phyloP scores from a whole-genome alignment of 352 stramenopile species.

The Phytophthora constricta region DNA sequence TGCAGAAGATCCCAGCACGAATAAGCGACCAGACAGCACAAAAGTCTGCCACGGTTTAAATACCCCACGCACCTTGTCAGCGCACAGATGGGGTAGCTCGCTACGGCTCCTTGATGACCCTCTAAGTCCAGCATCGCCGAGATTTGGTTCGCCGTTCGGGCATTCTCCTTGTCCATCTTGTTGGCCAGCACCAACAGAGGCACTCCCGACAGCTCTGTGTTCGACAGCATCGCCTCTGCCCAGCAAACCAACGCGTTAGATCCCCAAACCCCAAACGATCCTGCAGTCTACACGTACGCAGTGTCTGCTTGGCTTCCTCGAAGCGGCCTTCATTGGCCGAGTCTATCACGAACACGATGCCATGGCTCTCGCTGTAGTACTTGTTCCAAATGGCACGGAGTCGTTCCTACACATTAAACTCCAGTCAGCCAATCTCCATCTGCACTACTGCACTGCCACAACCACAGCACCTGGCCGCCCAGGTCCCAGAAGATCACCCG shows the following conservation, averaged over 20 bases:
- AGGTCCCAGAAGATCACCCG: conserved; percentile 94
- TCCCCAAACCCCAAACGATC: not conserved
- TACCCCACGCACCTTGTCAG: conserved; percentile 61
- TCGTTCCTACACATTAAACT: conserved; percentile 51
- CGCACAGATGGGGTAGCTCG: conserved; percentile 64
- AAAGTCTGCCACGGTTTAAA: not conserved
- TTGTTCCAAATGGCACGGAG: conserved; percentile 94
- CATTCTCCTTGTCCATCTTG: conserved; percentile 89
- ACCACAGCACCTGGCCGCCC: conserved; percentile 87
- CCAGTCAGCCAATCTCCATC: not conserved
- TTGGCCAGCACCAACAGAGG: conserved; percentile 91
- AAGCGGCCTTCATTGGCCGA: conserved; percentile 87
- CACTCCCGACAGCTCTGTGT: conserved; percentile 79
- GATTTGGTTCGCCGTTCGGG: conserved; percentile 50
- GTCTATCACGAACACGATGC: conserved; percentile 92
- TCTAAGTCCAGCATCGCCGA: conserved; percentile 53
- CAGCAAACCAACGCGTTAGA: conserved; percentile 14
- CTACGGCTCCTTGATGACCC: conserved; percentile 42
- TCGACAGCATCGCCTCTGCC: conserved; percentile 84
- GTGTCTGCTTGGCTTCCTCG: conserved; percentile 87
- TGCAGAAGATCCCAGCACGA: conserved; percentile 16
- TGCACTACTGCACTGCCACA: no score
- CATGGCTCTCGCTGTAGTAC: conserved; percentile 94
- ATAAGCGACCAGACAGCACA: conserved; percentile 3
- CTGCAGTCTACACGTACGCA: conserved; percentile 51